A percentile compares a stretch with the other conserved stretches of the same genome.
phyloP scores from a whole-genome alignment of 1,284 basidiomycete genomes.

The Salmacisia buchloeana region DNA sequence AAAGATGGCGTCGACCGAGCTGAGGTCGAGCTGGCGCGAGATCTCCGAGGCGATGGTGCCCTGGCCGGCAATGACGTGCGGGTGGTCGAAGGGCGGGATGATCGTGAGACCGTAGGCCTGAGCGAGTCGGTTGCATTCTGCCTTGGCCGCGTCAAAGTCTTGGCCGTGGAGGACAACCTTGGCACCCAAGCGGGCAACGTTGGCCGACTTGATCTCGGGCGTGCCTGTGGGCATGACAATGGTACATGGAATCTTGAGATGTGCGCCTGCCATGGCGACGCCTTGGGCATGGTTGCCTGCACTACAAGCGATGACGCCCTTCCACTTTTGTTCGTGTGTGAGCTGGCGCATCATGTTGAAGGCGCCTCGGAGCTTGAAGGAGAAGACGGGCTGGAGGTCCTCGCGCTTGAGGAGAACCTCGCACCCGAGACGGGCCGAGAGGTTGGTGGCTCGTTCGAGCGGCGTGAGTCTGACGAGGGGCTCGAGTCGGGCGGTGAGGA shows the following conservation, averaged over 20 bases:
- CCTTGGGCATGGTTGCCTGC: conserved; percentile 99
- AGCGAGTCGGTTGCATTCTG: conserved; percentile 82
- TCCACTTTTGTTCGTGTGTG: conserved; percentile 82
- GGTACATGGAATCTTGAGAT: conserved; percentile 83
- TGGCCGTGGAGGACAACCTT: conserved; percentile 85
- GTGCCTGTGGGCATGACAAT: conserved; percentile 98
- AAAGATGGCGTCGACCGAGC: conserved; percentile 74
- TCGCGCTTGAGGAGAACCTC: conserved; percentile 92
- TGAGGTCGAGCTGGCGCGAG: conserved; percentile 44
- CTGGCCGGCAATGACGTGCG: conserved; percentile 92
- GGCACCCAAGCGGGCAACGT: conserved; percentile 85
- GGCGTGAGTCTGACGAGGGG: conserved; percentile 89
- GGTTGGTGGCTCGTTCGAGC: conserved; percentile 74
- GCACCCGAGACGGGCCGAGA: conserved; percentile 81
- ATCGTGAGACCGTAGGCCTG: conserved; percentile 72
- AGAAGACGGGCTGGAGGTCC: conserved; percentile 94
- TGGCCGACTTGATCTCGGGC: conserved; percentile 90
- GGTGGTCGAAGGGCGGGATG: conserved; percentile 96
- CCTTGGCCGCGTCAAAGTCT: conserved; percentile 96
- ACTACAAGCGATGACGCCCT: conserved; percentile 95
- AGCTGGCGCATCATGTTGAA: conserved; percentile 98
- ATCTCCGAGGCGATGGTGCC: conserved; percentile 94
- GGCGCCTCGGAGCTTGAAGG: conserved; percentile 87
- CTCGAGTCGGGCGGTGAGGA: conserved; percentile 88
- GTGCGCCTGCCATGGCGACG: conserved; percentile 83